A percentile compares a stretch with the other conserved stretches of the same genome.
Evolutionary conservation across 1,284 basidiomycete species (phyloP).

Genomic region (Rhodotorula sp.): DNA sequence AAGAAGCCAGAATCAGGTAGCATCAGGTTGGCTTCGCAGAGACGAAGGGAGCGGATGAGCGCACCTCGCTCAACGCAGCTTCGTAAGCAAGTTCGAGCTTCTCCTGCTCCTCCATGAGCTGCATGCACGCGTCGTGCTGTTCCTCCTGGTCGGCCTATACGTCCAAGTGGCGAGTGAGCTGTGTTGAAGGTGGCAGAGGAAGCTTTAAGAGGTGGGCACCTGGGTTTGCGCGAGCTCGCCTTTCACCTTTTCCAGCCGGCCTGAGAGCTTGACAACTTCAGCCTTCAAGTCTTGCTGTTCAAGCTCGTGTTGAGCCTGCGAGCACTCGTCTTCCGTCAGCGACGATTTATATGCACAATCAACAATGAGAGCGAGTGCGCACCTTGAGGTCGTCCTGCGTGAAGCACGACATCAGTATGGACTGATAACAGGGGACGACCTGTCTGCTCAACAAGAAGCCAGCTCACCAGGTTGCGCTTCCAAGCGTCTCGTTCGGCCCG

Average conservation of each 20-base stretch:
- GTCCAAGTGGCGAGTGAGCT: not conserved
- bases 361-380: too few relatives aligned
- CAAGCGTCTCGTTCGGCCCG: too few relatives aligned
- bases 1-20: not conserved
- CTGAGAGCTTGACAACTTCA: not conserved
- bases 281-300: not conserved
- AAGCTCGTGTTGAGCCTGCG: not conserved
- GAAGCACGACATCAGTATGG: too few relatives aligned
- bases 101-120: constrained; percentile 15
- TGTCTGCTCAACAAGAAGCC: not conserved
- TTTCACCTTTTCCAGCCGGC: not conserved
- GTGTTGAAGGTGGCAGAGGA: too few relatives aligned
- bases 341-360: not conserved
- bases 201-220: not conserved
- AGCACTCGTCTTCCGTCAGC: not conserved
- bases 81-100: constrained; percentile 20
- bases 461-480: not conserved
- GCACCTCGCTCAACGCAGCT: constrained; percentile 5
- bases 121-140: constrained; percentile 8
- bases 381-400: constrained; percentile 3
- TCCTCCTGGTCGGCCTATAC: not conserved
- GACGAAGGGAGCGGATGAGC: not conserved
- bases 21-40: not conserved
- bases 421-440: not conserved
- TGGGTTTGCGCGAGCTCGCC: constrained; percentile 2